Evolutionary conservation across 2,329 filamentous ascomycete genomes (phyloP), one percentile per base, ranked within the genome.

Genomic region (Diaporthe sp.): DNA sequence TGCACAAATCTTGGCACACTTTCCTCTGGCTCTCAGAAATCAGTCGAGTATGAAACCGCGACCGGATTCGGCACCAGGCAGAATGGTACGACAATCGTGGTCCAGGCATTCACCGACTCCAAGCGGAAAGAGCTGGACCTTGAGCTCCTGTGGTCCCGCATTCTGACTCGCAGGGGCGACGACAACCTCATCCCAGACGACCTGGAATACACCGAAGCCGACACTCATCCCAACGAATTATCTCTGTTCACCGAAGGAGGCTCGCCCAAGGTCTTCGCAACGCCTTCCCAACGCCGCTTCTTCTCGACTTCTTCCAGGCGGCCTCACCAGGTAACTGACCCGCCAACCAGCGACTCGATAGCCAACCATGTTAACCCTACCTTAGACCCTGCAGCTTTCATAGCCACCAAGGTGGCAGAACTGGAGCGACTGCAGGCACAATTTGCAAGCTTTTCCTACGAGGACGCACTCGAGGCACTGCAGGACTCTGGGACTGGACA

Each of bases 1-100:
- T 99, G 97, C 84, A 94, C 98, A 76, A 97, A 98, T 82, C 90
- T 97, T 13, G 95, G 94, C 6, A 90, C 90, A 22, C 88, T 95
- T 1, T 90, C 93, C 58, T 89, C 90, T 31, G 86, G 88, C n/a
- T 80, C 82, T 22, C 81, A 82, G 12, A 88, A 90, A 77, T 81
- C 84, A 19, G 51, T 75, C 22, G 82, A 84, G 15, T 83, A 86
- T 37, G 81, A 88, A 51, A 87, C 89, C 12, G 91, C 96, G 74
- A 92, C 95, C 46, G 96, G 96, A 0, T 98, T 98, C 81, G 94
- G 95, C 2, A 82, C 86, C 1, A 80, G 86, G 6, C 82, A 84
- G 46, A 82, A 80, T 0, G 89, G 89, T 13, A 88, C 86, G 1
- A 91, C 89, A 0, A 80, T 92, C 31, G 87, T 92, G 19, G 83